Percentiles rank a stretch among this genome's conserved stretches.
Conservation (phyloP, 2,329 filamentous ascomycete species). For the Zymoseptoria brevis region DNA sequence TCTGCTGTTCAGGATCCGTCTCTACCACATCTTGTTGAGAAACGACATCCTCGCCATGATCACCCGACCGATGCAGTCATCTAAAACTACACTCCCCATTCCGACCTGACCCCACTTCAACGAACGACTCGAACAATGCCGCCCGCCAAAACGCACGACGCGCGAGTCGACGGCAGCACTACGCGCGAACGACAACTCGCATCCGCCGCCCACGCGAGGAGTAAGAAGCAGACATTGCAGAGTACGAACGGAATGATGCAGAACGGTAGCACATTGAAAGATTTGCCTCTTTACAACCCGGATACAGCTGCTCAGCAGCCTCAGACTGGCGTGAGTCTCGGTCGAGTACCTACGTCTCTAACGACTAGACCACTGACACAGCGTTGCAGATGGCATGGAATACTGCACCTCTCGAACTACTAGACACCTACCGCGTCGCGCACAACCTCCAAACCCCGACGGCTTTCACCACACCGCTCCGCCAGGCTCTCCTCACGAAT, state of each 20-base stretch:
- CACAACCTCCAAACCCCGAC: slow-evolving; percentile 64
- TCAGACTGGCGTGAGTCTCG: neutral
- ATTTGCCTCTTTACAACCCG: slow-evolving; percentile 20
- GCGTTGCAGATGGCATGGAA: slow-evolving; percentile 52
- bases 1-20: neutral
- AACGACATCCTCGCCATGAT: neutral
- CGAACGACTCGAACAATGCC: slow-evolving; percentile 14
- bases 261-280: slow-evolving; percentile 22
- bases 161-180: slow-evolving; percentile 27
- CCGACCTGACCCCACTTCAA: neutral
- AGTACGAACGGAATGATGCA: neutral
- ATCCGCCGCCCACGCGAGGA: slow-evolving; percentile 31
- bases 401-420: slow-evolving; percentile 56
- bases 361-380: neutral
- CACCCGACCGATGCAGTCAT: neutral
- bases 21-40: neutral
- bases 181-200: slow-evolving; percentile 37
- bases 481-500: slow-evolving; percentile 44
- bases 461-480: slow-evolving; percentile 51
- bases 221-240: slow-evolving; percentile 22
- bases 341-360: neutral
- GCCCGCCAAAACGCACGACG: slow-evolving; percentile 33
- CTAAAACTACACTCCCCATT: neutral
- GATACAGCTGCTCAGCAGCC: slow-evolving; percentile 12
- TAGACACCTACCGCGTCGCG: slow-evolving; percentile 68